Conservation (phyloP, 2,329 filamentous ascomycete genomes). For the Talaromyces sp. region DNA sequence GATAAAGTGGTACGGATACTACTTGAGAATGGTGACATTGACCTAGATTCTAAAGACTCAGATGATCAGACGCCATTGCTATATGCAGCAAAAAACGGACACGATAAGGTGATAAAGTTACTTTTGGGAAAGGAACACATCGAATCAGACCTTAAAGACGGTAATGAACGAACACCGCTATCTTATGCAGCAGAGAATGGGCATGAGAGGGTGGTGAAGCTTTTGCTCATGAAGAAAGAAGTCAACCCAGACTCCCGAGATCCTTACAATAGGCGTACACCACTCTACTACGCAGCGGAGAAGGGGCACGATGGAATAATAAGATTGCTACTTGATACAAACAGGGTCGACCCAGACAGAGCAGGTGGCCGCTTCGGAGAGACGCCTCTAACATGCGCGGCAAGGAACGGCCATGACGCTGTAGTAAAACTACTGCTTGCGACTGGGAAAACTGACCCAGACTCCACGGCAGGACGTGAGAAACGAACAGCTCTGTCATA, state of each 20-base stretch:
- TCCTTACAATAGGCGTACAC: conserved; percentile 12
- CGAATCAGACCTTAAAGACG: conserved; percentile 14
- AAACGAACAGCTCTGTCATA: neutral
- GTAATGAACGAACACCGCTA: conserved; percentile 12
- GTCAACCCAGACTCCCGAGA: conserved; percentile 16
- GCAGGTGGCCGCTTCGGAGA: neutral
- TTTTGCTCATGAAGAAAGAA: conserved; percentile 10
- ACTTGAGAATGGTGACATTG: neutral
- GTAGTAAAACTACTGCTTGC: conserved; percentile 1
- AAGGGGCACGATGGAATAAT: conserved; percentile 1
- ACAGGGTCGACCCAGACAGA: neutral
- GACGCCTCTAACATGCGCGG: neutral
- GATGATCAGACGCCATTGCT: neutral
- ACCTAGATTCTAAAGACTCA: neutral
- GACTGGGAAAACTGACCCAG: neutral
- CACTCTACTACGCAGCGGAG: neutral
- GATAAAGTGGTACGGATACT: neutral
- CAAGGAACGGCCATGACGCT: neutral
- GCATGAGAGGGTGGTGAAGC: neutral
- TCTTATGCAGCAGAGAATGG: neutral
- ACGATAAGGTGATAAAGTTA: neutral
- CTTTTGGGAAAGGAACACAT: conserved; percentile 4
- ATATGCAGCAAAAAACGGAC: neutral
- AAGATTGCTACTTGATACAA: conserved; percentile 2
- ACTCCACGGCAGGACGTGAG: neutral